A percentile compares a stretch with the other conserved stretches of the same genome.
Evolutionary conservation across 1,284 basidiomycete species (phyloP).

Genomic region (Meripilus lineatus): DNA sequence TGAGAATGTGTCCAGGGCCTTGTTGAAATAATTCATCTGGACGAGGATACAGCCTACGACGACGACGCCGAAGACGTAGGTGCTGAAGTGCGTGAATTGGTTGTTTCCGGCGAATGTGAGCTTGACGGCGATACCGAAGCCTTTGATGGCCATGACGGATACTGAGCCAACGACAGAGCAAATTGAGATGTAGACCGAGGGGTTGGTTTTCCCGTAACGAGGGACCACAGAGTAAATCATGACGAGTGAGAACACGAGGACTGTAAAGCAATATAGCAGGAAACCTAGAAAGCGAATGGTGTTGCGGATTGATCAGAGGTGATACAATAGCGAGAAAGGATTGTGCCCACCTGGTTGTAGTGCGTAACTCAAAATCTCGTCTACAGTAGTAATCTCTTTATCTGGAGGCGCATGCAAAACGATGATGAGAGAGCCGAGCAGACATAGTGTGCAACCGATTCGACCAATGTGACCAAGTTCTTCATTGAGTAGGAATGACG

Average conservation of each 20-base stretch:
- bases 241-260: constrained; percentile 76
- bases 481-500: constrained; percentile 91
- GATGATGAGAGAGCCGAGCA: constrained; percentile 92
- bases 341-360: constrained; percentile 72
- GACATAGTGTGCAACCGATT: constrained; percentile 88
- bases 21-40: constrained; percentile 99
- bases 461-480: constrained; percentile 91
- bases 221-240: constrained; percentile 90
- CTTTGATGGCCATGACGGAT: constrained; percentile 93
- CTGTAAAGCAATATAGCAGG: constrained; percentile 83
- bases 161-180: constrained; percentile 88
- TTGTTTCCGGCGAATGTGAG: constrained; percentile 93
- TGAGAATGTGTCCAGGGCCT: constrained; percentile 94
- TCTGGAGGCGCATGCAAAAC: constrained; percentile 97
- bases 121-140: constrained; percentile 95
- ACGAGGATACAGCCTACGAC: constrained; percentile 86
- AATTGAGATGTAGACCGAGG: constrained; percentile 91
- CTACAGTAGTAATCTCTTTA: constrained; percentile 90
- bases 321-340: constrained; percentile 5
- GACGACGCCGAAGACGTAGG: constrained; percentile 89
- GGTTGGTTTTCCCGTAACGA: constrained; percentile 84
- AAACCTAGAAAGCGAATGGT: constrained; percentile 53
- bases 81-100: constrained; percentile 92
- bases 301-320: neutral
- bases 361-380: constrained; percentile 90